Conservation (phyloP, 208 protist genomes). For the Acanthamoeba royreba region DNA sequence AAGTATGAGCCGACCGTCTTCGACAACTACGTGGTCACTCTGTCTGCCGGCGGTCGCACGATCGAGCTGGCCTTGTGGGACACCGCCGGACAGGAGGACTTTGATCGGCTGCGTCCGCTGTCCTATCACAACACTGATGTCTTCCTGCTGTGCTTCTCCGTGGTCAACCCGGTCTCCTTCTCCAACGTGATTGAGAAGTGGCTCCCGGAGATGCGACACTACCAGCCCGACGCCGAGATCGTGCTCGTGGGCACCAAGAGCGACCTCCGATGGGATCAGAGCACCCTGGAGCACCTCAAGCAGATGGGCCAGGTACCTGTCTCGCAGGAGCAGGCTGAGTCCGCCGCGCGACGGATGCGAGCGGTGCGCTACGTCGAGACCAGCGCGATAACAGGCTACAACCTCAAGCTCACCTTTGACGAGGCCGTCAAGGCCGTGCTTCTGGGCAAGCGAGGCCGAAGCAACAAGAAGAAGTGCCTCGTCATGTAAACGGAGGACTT, state of each 20-base stretch:
- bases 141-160: constrained; percentile 87
- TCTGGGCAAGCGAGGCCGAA: neutral
- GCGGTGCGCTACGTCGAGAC: constrained; percentile 65
- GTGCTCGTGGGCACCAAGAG: constrained; percentile 93
- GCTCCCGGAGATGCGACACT: constrained; percentile 80
- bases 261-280: constrained; percentile 75
- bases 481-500: neutral
- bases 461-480: constrained; percentile 5
- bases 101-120: constrained; percentile 90
- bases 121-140: constrained; percentile 85
- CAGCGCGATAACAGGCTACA: constrained; percentile 55
- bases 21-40: neutral
- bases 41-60: constrained; percentile 54
- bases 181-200: constrained; percentile 88
- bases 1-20: neutral
- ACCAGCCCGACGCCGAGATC: constrained; percentile 85
- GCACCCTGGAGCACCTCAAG: constrained; percentile 1
- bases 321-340: constrained; percentile 6
- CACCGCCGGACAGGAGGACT: constrained; percentile 91
- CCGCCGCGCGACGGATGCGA: neutral
- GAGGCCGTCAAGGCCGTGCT: constrained; percentile 59
- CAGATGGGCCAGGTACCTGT: neutral
- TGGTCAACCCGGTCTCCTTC: constrained; percentile 74
- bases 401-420: constrained; percentile 66
- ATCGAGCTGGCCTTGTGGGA: constrained; percentile 93